Percentiles rank a stretch among this genome's conserved stretches.
phyloP scores from a whole-genome alignment of 2,329 filamentous ascomycete genomes.

The Claviceps arundinis region DNA sequence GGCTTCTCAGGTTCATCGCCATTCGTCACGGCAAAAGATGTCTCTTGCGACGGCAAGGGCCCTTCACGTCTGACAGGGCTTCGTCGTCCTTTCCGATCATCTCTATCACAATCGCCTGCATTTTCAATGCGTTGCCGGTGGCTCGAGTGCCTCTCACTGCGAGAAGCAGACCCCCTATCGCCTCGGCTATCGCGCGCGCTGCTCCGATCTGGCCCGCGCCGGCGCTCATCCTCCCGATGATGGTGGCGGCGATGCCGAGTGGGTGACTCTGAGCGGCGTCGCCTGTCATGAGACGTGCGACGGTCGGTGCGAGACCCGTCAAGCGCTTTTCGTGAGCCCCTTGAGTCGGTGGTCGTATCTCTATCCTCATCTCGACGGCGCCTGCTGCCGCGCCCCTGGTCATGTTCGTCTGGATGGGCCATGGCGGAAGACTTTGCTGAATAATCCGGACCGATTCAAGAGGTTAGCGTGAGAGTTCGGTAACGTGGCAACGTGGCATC shows the following conservation, averaged over 20 bases:
- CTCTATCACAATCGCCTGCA: slow-evolving; percentile 10
- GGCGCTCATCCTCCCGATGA: slow-evolving; percentile 12
- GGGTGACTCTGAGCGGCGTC: slow-evolving; percentile 18
- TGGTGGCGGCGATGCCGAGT: slow-evolving; percentile 7
- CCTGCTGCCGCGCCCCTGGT: slow-evolving; percentile 5
- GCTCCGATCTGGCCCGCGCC: slow-evolving; percentile 9
- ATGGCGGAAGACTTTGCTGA: slow-evolving; percentile 9
- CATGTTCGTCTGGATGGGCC: slow-evolving; percentile 15
- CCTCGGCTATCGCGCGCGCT: slow-evolving; percentile 9
- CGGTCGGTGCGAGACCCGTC: slow-evolving; percentile 15
- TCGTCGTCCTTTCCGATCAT: slow-evolving; percentile 3
- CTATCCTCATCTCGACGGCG: slow-evolving; percentile 4
- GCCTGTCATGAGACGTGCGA: slow-evolving; percentile 17
- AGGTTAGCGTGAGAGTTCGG: not conserved
- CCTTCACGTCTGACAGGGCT: slow-evolving; percentile 23
- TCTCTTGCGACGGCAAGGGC: slow-evolving; percentile 46
- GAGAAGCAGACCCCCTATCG: slow-evolving; percentile 18
- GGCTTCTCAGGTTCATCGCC: slow-evolving; percentile 38
- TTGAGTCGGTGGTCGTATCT: slow-evolving; percentile 9
- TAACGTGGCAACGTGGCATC: not conserved
- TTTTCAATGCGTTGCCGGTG: slow-evolving; percentile 12
- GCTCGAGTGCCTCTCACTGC: slow-evolving; percentile 17
- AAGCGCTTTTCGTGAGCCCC: slow-evolving; percentile 10
- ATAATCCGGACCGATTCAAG: not conserved
- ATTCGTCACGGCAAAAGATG: slow-evolving; percentile 43